Base-by-base conservation (phyloP, 2,329 filamentous ascomycete species). In the Botryotinia calthae region DNA sequence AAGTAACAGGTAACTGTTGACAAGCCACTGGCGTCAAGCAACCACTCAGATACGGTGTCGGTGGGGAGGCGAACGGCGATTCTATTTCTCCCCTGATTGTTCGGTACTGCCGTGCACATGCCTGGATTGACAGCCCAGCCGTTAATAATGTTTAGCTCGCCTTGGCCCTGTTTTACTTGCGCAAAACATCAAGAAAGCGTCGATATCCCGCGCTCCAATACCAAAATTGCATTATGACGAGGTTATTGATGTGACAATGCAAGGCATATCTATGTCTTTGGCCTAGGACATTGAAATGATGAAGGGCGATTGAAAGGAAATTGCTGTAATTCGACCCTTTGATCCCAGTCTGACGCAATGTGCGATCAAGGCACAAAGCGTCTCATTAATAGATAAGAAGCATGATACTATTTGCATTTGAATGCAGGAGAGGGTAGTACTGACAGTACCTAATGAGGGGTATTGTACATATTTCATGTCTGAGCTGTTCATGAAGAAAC, bases 21-120 rank as follows among this genome's bases (percentile, higher is more conserved):
- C 48, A 75, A 78, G 76, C 76, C 75, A 77, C 75, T 65, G 74
- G 74, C 75, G 76, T 75, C 74, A 74, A 75, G 64, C 71, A 76
- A 73, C 75, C 76, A 77, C 54, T 34, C 34, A 25, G 7, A 56
- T 40, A 63, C 59, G 42, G 71, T 66, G 62, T 73, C 70, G 46
- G 73, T 64, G 75, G 69, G 73, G 72, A 74, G 73, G 72, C 70
- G 75, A 74, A 69, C 54, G 31, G 44, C 65, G 42, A 34, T n/a
- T 63, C 40, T 40, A 34, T 56, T 31, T 44, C 48, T 42, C 65
- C 65, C 65, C 48, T 66, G 68, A 65, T 31, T 54, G 12, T 46
- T 63, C 61, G 72, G 72, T 64, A 71, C 42, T 70, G 72, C 63
- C 31, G 63, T 72, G 31, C 18, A 48, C 44, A 72, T 61, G 51